Percentiles rank a stretch among this genome's conserved stretches.
Conservation (phyloP, 441 rosid genomes). For the Populus hybrid region DNA sequence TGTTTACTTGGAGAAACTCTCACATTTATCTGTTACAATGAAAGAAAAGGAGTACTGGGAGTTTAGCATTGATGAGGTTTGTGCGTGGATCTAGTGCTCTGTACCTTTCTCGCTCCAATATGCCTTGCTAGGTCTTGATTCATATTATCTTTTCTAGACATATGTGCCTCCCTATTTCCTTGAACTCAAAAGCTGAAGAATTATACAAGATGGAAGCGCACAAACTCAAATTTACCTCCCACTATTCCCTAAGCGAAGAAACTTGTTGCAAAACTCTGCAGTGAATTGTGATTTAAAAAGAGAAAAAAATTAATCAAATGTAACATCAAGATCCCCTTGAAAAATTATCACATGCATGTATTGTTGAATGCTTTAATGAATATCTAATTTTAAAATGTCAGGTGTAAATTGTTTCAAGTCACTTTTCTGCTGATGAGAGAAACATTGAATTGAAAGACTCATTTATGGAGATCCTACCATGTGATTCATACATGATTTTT, state of each 20-base stretch:
- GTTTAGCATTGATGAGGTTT: slow-evolving; percentile 76
- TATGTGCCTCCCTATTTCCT: neutral
- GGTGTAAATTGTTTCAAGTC: neutral
- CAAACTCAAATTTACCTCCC: neutral
- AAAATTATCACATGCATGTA: neutral
- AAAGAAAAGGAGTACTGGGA: slow-evolving; percentile 91
- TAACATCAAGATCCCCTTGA: neutral
- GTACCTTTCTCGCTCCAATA: slow-evolving; percentile 8
- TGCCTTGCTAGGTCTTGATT: slow-evolving; percentile 8
- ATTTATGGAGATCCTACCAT: neutral
- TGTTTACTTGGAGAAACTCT: slow-evolving; percentile 58
- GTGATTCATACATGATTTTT: neutral
- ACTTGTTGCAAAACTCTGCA: neutral
- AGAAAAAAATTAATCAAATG: too few species aligned
- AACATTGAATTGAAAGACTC: neutral
- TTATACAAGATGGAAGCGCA: neutral
- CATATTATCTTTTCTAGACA: neutral
- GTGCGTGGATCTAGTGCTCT: slow-evolving; percentile 20
- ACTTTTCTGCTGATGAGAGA: neutral
- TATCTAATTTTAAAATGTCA: neutral
- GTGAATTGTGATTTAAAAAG: neutral
- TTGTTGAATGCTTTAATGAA: neutral
- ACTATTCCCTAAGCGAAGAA: neutral
- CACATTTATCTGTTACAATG: slow-evolving; percentile 58
- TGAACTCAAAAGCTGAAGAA: neutral